phyloP scores from a whole-genome alignment of 768 basidiomycete species.

The Suillus weaverae region DNA sequence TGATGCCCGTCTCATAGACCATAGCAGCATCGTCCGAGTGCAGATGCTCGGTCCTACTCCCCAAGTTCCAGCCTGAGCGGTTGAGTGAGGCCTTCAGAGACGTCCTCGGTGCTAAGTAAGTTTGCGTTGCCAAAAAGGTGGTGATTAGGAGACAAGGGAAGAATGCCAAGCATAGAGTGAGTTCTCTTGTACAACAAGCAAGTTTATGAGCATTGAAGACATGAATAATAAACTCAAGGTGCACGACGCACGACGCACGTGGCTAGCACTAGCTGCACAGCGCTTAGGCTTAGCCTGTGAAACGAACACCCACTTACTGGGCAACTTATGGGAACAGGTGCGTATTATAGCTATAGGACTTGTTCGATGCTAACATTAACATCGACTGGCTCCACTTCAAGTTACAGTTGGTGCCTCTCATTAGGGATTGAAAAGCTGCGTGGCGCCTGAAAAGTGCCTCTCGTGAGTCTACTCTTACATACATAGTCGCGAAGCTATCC shows the following conservation, averaged over 20 bases:
- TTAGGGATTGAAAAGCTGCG: background rate
- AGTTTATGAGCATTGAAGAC: background rate
- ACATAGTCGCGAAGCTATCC: background rate
- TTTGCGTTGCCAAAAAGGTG: background rate
- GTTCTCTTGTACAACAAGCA: background rate
- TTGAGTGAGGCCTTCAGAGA: background rate
- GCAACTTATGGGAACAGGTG: background rate
- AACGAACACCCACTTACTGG: background rate
- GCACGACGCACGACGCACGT: background rate
- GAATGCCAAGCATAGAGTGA: background rate
- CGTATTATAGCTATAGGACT: background rate
- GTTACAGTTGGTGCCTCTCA: background rate
- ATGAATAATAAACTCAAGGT: background rate
- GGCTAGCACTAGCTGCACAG: background rate
- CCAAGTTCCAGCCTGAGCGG: background rate
- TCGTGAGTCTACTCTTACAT: background rate
- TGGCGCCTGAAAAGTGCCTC: background rate
- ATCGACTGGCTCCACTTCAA: background rate
- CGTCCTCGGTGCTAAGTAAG: background rate
- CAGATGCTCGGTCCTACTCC: background rate
- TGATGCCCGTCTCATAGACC: background rate
- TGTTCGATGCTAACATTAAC: background rate
- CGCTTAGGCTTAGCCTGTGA: background rate
- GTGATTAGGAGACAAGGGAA: background rate
- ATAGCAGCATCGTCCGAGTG: background rate